Evolutionary conservation across 2,329 filamentous ascomycete species (phyloP), one percentile per base, ranked within the genome.

Genomic region (Huntiella decipiens): DNA sequence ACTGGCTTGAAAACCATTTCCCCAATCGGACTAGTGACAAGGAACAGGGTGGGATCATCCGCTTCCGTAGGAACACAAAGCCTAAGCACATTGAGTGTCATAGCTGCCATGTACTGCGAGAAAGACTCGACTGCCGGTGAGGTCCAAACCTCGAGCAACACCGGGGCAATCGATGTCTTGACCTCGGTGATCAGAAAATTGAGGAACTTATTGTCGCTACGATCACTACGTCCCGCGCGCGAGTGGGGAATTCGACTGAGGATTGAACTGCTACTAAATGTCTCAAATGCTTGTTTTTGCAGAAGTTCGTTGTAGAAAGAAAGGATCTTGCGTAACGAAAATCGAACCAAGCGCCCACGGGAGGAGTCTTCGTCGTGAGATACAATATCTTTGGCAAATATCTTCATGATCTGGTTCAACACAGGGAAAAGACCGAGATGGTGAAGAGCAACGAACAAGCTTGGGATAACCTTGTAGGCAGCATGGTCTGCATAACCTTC

Each of bases 391-490:
- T 68, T 61, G 44, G 74, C 69, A 54, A 92, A 91, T 13, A 72
- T 68, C 36, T 74, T 66, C 7, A 92, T 69, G 56, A 93, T 77
- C 0, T 70, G 65, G 53, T 83, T 85, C 50, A 96, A 64, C 4
- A 76, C 69, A 6, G 77, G 70, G 49, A 98, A 69, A 0, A 91
- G 88, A 35, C 76, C 77, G 41, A 77, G 72, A 50, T 84, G 78
- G 59, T 87, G 88, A 65, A 98, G 95, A 1, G 85, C 82, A 46
- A 87, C 71, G 17, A 98, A 68, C 33, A 96, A 78, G 22, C 91
- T 71, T 38, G 85, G 81, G 45, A 80, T 72, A 11, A 78, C 67
- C 51, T 75, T 72, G 6, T 64, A 55, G 4, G 58, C 66, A 51
- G 62, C 64, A 52, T 61, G 70, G 40, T 43, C 42, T 16, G 49